Evolutionary conservation across 163 green algal genomes (phyloP).

Genomic region (Coccomyxa subellipsoidea): DNA sequence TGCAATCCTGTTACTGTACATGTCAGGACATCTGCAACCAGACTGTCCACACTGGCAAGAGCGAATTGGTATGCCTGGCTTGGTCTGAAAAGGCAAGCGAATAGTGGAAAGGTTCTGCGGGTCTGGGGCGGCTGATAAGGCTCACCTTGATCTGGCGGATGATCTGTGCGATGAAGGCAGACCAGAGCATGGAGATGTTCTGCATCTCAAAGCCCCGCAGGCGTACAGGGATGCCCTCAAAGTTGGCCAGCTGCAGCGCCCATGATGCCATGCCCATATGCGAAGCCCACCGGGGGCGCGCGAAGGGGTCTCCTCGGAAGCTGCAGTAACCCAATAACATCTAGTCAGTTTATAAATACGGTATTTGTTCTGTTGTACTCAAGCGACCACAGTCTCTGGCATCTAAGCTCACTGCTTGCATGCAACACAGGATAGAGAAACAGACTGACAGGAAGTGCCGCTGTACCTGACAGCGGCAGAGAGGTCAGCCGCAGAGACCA

Average conservation of each 20-base stretch:
- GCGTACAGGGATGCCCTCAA: constrained; percentile 45
- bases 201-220: constrained; percentile 49
- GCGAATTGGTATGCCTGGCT: too few species aligned
- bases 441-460: too few species aligned
- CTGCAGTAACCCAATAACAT: constrained; percentile 18
- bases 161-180: constrained; percentile 28
- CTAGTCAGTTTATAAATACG: too few species aligned
- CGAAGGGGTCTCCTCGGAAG: constrained; percentile 47
- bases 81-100: background rate
- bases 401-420: too few species aligned
- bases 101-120: background rate
- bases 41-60: too few species aligned
- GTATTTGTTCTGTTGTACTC: too few species aligned
- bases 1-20: too few species aligned
- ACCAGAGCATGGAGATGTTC: constrained; percentile 35
- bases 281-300: constrained; percentile 40
- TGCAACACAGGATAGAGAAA: too few species aligned
- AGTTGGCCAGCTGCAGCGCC: constrained; percentile 55
- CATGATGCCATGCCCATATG: constrained; percentile 30
- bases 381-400: too few species aligned
- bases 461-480: constrained; percentile 23
- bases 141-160: constrained; percentile 22
- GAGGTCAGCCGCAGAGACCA: constrained; percentile 28
- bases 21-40: too few species aligned
- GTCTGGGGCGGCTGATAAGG: background rate